Conservation (phyloP, 768 basidiomycete genomes). For the Epithele typhae region DNA sequence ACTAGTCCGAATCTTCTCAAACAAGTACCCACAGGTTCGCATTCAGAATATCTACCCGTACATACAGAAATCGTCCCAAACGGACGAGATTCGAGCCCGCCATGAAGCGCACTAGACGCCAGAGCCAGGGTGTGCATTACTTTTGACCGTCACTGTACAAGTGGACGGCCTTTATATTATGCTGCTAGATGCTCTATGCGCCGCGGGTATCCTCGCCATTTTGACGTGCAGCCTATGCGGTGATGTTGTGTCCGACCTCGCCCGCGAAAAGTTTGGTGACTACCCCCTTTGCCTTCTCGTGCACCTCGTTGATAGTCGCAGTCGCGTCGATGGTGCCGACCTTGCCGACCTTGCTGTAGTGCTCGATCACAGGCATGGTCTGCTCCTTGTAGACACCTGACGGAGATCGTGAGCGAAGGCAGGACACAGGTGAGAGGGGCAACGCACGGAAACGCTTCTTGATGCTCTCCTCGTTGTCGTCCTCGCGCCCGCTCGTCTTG, state of each 20-base stretch:
- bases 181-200: no score
- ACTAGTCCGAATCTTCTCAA: no score
- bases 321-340: slow-evolving; percentile 78
- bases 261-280: slow-evolving; percentile 45
- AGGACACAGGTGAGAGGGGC: no score
- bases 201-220: background rate
- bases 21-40: no score
- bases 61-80: no score
- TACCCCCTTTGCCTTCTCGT: slow-evolving; percentile 51
- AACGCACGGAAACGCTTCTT: slow-evolving; percentile 90
- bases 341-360: slow-evolving; percentile 64
- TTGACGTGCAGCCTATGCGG: slow-evolving; percentile 12
- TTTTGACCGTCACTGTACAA: no score
- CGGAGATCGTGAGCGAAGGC: background rate
- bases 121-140: no score
- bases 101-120: no score
- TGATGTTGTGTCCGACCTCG: slow-evolving; percentile 22
- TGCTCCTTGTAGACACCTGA: slow-evolving; percentile 80
- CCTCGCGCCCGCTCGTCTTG: slow-evolving; percentile 92
- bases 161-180: no score
- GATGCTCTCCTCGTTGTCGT: slow-evolving; percentile 93
- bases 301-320: slow-evolving; percentile 65
- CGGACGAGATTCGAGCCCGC: no score
- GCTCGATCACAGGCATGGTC: slow-evolving; percentile 90
- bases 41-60: no score